phyloP scores from a whole-genome alignment of 306 rosid genomes.

The Quercus wislizeni region DNA sequence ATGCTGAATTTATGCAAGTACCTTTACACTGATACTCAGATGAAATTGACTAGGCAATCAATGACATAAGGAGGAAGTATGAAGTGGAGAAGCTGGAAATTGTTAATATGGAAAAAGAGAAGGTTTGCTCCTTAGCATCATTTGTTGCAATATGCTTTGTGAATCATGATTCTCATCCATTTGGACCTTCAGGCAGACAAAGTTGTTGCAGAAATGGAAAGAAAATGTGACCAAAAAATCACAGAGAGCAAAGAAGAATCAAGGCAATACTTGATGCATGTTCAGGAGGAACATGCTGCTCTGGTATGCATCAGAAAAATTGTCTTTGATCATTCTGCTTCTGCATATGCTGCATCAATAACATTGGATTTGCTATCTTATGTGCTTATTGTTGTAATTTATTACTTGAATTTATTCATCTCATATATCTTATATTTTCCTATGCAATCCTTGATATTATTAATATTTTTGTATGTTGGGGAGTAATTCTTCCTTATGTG shows the following conservation, averaged over 20 bases:
- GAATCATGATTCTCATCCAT: conserved; percentile 34
- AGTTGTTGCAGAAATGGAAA: conserved; percentile 57
- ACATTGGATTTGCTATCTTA: conserved; percentile 8
- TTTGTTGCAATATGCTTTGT: conserved; percentile 18
- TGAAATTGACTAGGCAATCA: conserved; percentile 65
- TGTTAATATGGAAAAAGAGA: conserved; percentile 70
- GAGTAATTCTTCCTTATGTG: background rate
- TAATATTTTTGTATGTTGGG: background rate
- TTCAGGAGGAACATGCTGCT: conserved; percentile 67
- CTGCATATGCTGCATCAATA: conserved; percentile 4
- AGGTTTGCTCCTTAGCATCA: conserved; percentile 53
- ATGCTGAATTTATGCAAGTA: conserved; percentile 15
- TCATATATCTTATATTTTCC: background rate
- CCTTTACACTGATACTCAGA: conserved; percentile 30
- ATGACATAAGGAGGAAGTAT: conserved; percentile 79
- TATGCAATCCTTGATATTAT: background rate
- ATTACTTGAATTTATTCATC: conserved; percentile 2
- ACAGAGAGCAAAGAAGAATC: conserved; percentile 73
- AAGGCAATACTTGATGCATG: conserved; percentile 47
- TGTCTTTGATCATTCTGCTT: conserved; percentile 11
- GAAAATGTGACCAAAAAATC: conserved; percentile 50
- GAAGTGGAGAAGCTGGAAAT: conserved; percentile 86
- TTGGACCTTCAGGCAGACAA: conserved; percentile 61
- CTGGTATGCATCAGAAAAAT: conserved; percentile 49
- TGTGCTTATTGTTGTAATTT: background rate